Conservation (phyloP, 306 rosid species). For the Hippophae gyantsensis region DNA sequence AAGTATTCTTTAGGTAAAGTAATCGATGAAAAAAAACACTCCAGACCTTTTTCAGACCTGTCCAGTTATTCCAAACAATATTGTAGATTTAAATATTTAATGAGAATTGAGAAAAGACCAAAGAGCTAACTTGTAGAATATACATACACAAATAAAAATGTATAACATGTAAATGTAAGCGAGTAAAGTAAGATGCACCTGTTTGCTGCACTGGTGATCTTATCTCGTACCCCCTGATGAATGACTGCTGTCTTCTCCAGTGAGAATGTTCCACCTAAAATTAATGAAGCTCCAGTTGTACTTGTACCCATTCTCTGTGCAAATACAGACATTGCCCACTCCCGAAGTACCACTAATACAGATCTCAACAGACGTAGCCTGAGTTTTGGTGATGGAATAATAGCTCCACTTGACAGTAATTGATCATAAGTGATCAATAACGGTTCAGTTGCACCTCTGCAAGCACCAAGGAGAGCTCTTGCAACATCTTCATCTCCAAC, state of each 20-base stretch:
- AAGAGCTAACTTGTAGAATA: not conserved
- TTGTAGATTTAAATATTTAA: not conserved
- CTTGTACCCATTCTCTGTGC: slow-evolving; percentile 70
- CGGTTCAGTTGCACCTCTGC: slow-evolving; percentile 94
- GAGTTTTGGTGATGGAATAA: slow-evolving; percentile 79
- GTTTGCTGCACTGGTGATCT: slow-evolving; percentile 83
- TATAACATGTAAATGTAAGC: slow-evolving; percentile 9
- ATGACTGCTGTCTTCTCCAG: slow-evolving; percentile 46
- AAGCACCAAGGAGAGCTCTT: slow-evolving; percentile 82
- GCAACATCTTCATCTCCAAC: slow-evolving; percentile 94
- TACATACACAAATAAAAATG: not conserved
- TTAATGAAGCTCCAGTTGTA: slow-evolving; percentile 50
- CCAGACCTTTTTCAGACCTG: no score
- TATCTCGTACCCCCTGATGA: slow-evolving; percentile 85
- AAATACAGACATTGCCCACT: slow-evolving; percentile 80
- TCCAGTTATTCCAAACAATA: no score
- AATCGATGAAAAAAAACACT: no score
- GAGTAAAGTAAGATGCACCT: slow-evolving; percentile 39
- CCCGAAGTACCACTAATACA: slow-evolving; percentile 75
- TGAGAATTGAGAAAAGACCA: not conserved
- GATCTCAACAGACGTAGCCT: slow-evolving; percentile 87
- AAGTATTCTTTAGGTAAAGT: no score
- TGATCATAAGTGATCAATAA: slow-evolving; percentile 82
- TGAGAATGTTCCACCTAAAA: slow-evolving; percentile 70
- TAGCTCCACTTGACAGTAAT: slow-evolving; percentile 71